A percentile compares a stretch with the other conserved stretches of the same genome.
These are phyloP conservation scores for Aegilops umbellulata DNA, from an alignment of 176 grass and related monocot species.

Conservation along the genomic window DNA sequence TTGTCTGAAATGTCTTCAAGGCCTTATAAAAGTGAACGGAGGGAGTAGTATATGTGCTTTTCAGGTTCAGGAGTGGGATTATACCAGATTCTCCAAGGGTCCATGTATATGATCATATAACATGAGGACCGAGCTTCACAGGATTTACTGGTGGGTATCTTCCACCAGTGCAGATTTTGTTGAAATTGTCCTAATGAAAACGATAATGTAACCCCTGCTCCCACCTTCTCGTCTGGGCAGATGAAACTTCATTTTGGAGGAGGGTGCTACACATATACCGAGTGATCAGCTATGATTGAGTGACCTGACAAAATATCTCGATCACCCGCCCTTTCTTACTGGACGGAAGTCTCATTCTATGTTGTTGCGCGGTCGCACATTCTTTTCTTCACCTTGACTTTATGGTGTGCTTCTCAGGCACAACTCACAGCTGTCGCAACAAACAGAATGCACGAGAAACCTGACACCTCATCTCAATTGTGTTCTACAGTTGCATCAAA, in stretches of 20 bases:
- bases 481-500: not conserved
- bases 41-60: no score
- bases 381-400: not conserved
- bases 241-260: constrained; percentile 22
- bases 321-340: not conserved
- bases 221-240: not conserved
- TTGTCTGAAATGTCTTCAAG: no score
- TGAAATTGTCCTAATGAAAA: not conserved
- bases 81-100: no score
- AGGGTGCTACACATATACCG: not conserved
- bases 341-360: constrained; percentile 27
- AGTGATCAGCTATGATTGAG: not conserved
- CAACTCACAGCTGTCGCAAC: not conserved
- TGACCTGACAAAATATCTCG: not conserved
- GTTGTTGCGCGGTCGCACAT: constrained; percentile 17
- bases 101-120: not conserved
- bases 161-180: not conserved
- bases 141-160: not conserved
- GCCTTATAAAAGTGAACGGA: no score
- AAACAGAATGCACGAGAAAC: constrained; percentile 20
- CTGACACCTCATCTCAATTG: not conserved
- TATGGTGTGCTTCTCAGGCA: constrained; percentile 22
- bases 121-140: not conserved
- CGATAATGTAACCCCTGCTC: not conserved
- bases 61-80: no score